Base-by-base conservation (phyloP, 2,329 filamentous ascomycete species). In the Venturia aucupariae region DNA sequence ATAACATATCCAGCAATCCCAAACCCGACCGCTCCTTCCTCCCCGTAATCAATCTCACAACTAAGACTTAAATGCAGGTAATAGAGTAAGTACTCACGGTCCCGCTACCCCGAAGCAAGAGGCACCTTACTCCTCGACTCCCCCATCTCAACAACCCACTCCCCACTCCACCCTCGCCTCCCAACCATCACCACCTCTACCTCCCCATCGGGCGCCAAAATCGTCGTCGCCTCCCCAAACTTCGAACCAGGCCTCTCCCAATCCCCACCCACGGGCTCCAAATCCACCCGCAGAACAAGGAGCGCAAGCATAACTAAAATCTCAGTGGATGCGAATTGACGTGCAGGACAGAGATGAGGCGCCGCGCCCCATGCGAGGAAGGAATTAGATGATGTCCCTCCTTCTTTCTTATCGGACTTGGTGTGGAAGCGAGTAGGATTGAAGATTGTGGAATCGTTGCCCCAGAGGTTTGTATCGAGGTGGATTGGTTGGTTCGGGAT, bases 401-500 rank as follows among this genome's bases (percentile, higher is more conserved):
- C 60, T 2, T 46, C 60, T 27, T 62, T 42, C 41, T 67, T 61
- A 27, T n/a, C n/a, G n/a, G n/a, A n/a, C n/a, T n/a, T n/a, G n/a
- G 48, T 15, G 6, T 6, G 11, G 63, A 72, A 71, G 19, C 70
- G 68, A 46, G 68, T 63, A 3, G 67, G 66, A 57, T 71, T 64
- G 60, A 69, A 72, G 1, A 63, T 51, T 24, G 62, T 62, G 24
- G 68, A 68, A 24, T 66, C 63, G 5, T 59, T 63, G 22, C 76
- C 75, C 75, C 75, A 76, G 0, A 71, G 68, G 3, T 66, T 55
- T 1, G 60, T 61, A 27, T 70, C 69, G 48, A 60, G 71, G 71
- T 72, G 69, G 7, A 78, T 70, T 2, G 69, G 60, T 24, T 61
- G 44, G 2, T 69, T 71, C 0, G 77, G 77, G 66, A 79, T 73